phyloP scores from a whole-genome alignment of 495 filamentous ascomycete species.

The Penicillium samsonianum region DNA sequence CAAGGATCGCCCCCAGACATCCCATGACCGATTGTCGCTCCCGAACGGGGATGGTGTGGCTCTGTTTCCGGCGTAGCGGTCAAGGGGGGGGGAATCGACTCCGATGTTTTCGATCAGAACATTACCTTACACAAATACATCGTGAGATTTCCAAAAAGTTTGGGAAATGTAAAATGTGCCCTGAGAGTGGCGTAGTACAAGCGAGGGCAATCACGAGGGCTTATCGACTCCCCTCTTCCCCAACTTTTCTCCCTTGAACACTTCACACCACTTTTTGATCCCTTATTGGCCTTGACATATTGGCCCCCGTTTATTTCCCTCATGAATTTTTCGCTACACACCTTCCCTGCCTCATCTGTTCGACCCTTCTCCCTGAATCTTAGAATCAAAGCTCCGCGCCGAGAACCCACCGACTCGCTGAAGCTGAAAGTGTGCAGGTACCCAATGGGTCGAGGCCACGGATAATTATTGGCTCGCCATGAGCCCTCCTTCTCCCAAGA shows the following conservation, averaged over 20 bases:
- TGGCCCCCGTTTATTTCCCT: slow-evolving; percentile 6
- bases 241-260: slow-evolving; percentile 14
- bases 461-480: slow-evolving; percentile 48
- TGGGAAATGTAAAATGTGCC: slow-evolving; percentile 2
- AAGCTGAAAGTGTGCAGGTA: slow-evolving; percentile 13
- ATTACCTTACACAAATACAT: slow-evolving; percentile 10
- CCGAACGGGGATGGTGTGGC: slow-evolving; percentile 5
- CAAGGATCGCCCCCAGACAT: slow-evolving; percentile 14
- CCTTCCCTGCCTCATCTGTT: slow-evolving; percentile 18
- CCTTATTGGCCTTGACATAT: slow-evolving; percentile 1
- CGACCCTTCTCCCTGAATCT: slow-evolving; percentile 13
- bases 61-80: slow-evolving; percentile 11
- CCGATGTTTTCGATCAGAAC: slow-evolving; percentile 3
- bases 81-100: neutral
- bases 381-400: slow-evolving; percentile 8
- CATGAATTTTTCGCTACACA: slow-evolving; percentile 23
- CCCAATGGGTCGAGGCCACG: slow-evolving; percentile 47
- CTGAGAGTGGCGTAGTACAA: slow-evolving; percentile 8
- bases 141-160: slow-evolving; percentile 5
- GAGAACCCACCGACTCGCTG: slow-evolving; percentile 1
- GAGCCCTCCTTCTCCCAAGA: slow-evolving; percentile 48
- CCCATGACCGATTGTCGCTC: slow-evolving; percentile 29
- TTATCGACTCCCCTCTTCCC: slow-evolving; percentile 5
- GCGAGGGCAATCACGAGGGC: slow-evolving; percentile 6
- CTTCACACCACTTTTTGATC: neutral